Evolutionary conservation across 108 stramenopile species (phyloP).

Genomic region (Pseudonitzschia delicatissima): DNA sequence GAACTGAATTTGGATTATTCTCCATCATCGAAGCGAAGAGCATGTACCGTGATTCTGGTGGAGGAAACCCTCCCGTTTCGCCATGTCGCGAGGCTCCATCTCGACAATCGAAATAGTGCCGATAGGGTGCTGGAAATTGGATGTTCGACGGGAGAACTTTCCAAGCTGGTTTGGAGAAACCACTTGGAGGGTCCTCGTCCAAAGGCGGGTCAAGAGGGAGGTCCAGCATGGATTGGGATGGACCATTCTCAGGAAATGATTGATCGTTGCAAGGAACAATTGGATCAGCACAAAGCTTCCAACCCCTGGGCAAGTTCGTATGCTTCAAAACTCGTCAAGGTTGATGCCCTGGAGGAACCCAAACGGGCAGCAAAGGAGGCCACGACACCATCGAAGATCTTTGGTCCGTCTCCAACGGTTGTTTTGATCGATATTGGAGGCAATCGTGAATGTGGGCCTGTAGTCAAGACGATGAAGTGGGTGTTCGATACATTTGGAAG

Average conservation of each 20-base stretch:
- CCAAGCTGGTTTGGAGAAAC: constrained; percentile 35
- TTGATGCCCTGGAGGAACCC: constrained; percentile 73
- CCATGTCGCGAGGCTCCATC: background rate
- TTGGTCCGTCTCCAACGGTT: constrained; percentile 32
- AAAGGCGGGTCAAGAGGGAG: background rate
- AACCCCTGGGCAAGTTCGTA: background rate
- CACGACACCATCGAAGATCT: background rate
- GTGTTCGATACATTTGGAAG: constrained; percentile 40
- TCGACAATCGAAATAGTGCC: background rate
- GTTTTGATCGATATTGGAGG: constrained; percentile 86
- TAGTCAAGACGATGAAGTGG: constrained; percentile 68
- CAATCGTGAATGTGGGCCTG: constrained; percentile 63
- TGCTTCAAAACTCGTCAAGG: background rate
- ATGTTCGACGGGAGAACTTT: constrained; percentile 73
- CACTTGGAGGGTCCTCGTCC: background rate
- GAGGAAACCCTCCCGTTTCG: constrained; percentile 17
- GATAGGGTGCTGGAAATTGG: constrained; percentile 82
- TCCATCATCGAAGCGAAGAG: background rate
- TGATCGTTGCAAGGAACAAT: constrained; percentile 22
- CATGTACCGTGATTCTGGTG: background rate
- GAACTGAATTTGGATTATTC: background rate
- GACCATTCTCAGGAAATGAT: constrained; percentile 75
- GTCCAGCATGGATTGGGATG: constrained; percentile 60
- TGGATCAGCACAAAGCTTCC: background rate
- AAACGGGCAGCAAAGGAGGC: constrained; percentile 41